phyloP scores from a whole-genome alignment of 495 filamentous ascomycete genomes.

The Pyrenula massariospora region DNA sequence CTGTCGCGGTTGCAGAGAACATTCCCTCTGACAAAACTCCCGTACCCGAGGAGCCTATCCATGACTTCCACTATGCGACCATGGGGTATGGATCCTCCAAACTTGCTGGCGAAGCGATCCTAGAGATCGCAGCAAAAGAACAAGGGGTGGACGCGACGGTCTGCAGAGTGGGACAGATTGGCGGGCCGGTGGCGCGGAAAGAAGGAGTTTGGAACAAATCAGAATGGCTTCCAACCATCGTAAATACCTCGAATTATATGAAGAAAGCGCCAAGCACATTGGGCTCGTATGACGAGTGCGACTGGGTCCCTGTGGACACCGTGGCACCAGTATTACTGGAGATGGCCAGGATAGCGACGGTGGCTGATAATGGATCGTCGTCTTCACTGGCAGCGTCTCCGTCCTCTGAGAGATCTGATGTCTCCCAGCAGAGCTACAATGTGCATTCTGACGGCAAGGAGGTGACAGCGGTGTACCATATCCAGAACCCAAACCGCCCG shows the following conservation, averaged over 20 bases:
- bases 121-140: slow-evolving; percentile 25
- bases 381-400: neutral
- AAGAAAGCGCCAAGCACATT: slow-evolving; percentile 6
- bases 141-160: slow-evolving; percentile 29
- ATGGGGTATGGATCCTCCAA: slow-evolving; percentile 49
- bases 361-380: too few relatives aligned
- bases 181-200: slow-evolving; percentile 22
- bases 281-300: neutral
- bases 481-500: neutral
- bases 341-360: neutral
- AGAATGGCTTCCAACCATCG: slow-evolving; percentile 23
- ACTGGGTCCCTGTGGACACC: slow-evolving; percentile 11
- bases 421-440: neutral
- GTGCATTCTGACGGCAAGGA: neutral
- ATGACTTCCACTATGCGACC: slow-evolving; percentile 21
- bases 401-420: neutral
- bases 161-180: slow-evolving; percentile 46
- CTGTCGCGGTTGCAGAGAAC: slow-evolving; percentile 30
- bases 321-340: slow-evolving; percentile 5
- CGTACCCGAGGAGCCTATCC: slow-evolving; percentile 32
- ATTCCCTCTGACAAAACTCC: slow-evolving; percentile 14
- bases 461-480: neutral
- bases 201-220: slow-evolving; percentile 20
- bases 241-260: slow-evolving; percentile 14
- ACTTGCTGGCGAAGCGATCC: slow-evolving; percentile 35